A percentile compares a stretch with the other conserved stretches of the same genome.
phyloP scores from a whole-genome alignment of 2,329 filamentous ascomycete species.

The Sphaceloma murrayae region DNA sequence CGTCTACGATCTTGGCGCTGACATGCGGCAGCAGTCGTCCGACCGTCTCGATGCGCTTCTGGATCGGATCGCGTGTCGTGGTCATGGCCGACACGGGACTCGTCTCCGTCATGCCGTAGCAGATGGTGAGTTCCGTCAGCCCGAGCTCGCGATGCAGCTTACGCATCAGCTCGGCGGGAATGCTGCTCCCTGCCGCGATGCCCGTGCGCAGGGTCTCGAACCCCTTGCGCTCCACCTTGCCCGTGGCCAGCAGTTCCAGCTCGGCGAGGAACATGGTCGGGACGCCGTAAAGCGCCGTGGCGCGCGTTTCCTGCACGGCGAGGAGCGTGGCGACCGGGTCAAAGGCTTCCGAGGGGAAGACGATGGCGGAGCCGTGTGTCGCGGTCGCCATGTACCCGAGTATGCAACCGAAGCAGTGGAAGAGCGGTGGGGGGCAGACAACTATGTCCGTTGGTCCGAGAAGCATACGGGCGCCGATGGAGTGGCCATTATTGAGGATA shows the following conservation, averaged over 20 bases:
- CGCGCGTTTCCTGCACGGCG: conserved; percentile 52
- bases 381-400: conserved; percentile 95
- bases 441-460: conserved; percentile 62
- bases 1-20: conserved; percentile 63
- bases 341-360: conserved; percentile 82
- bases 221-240: conserved; percentile 38
- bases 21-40: conserved; percentile 81
- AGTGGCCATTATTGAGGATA: conserved; percentile 86
- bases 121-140: conserved; percentile 75
- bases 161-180: conserved; percentile 73
- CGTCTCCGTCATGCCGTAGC: conserved; percentile 96
- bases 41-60: conserved; percentile 64
- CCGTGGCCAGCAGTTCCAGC: conserved; percentile 61
- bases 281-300: conserved; percentile 73
- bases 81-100: conserved; percentile 70
- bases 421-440: conserved; percentile 51
- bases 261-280: conserved; percentile 92
- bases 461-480: conserved; percentile 79
- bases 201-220: conserved; percentile 70
- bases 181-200: conserved; percentile 78
- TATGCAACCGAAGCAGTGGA: conserved; percentile 76
- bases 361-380: conserved; percentile 68
- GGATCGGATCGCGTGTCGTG: conserved; percentile 60
- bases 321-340: conserved; percentile 63
- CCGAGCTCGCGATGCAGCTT: conserved; percentile 65